phyloP scores from a whole-genome alignment of 257 asterid genomes.

The Euphrasia confusa region DNA sequence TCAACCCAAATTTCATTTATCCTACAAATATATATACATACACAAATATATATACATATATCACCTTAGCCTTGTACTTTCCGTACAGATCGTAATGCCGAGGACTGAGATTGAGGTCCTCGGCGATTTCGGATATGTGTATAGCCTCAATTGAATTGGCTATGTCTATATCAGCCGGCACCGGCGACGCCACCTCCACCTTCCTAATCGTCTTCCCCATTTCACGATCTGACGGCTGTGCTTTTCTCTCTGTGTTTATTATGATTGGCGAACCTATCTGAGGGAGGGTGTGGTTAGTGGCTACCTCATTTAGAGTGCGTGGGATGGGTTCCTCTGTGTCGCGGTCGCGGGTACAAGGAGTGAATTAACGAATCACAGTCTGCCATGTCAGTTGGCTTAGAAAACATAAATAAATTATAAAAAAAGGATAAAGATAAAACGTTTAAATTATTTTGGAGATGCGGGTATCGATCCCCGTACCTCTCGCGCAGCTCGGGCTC shows the following conservation, averaged over 20 bases:
- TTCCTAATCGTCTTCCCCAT: slow-evolving; percentile 78
- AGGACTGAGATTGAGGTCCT: slow-evolving; percentile 61
- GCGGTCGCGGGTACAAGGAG: slow-evolving; percentile 16
- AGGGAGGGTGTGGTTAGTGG: no score
- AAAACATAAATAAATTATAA: no score
- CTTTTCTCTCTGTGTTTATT: not conserved
- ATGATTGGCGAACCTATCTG: not conserved
- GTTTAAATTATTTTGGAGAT: no score
- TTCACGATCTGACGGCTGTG: not conserved
- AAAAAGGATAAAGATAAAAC: no score
- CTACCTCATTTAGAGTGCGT: not conserved
- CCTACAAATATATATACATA: not conserved
- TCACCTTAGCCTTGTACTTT: slow-evolving; percentile 85
- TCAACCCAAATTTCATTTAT: not conserved
- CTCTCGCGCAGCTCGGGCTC: no score
- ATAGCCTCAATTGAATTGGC: slow-evolving; percentile 88
- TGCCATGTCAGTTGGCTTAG: no score
- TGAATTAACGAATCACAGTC: no score
- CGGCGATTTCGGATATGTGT: slow-evolving; percentile 77
- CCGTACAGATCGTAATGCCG: slow-evolving; percentile 85
- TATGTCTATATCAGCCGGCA: slow-evolving; percentile 92
- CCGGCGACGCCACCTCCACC: slow-evolving; percentile 70
- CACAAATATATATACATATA: not conserved
- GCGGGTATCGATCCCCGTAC: no score
- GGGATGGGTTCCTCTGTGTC: slow-evolving; percentile 8